Percentiles rank a stretch among this genome's conserved stretches.
These are phyloP conservation scores for Cyclanthera cordifolia DNA, from an alignment of 306 rosid genomes.

Conservation along the genomic window DNA sequence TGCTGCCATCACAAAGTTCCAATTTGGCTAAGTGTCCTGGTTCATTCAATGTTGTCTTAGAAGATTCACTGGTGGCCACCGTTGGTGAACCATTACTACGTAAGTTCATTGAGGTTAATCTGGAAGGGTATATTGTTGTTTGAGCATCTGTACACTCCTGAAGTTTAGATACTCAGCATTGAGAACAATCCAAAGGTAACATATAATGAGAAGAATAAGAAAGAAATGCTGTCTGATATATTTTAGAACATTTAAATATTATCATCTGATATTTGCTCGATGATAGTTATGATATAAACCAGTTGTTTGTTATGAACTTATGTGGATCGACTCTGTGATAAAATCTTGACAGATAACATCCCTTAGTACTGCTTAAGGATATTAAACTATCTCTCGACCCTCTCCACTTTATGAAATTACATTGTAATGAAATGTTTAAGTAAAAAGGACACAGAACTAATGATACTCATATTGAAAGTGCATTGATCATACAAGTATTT, in stretches of 20 bases:
- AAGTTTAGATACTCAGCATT: slow-evolving; percentile 17
- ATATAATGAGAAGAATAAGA: neutral
- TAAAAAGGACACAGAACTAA: neutral
- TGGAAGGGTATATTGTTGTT: slow-evolving; percentile 52
- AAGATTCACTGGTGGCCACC: slow-evolving; percentile 24
- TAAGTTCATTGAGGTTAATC: slow-evolving; percentile 46
- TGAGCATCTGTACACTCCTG: slow-evolving; percentile 55
- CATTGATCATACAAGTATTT: neutral
- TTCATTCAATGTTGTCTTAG: slow-evolving; percentile 27
- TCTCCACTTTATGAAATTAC: neutral
- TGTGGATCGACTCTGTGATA: neutral
- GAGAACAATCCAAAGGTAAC: neutral
- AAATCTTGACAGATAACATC: neutral
- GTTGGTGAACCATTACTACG: slow-evolving; percentile 30
- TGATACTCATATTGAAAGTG: neutral
- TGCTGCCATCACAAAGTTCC: slow-evolving; percentile 70
- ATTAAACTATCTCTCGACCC: neutral
- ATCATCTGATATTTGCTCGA: neutral
- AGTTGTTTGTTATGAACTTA: neutral
- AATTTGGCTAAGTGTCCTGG: slow-evolving; percentile 49
- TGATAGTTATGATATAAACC: neutral
- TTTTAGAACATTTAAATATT: neutral
- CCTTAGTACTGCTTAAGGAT: neutral
- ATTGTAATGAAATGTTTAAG: neutral
- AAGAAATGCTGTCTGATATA: neutral